Conservation (phyloP, 257 asterid genomes). For the Haberlea rhodopensis region DNA sequence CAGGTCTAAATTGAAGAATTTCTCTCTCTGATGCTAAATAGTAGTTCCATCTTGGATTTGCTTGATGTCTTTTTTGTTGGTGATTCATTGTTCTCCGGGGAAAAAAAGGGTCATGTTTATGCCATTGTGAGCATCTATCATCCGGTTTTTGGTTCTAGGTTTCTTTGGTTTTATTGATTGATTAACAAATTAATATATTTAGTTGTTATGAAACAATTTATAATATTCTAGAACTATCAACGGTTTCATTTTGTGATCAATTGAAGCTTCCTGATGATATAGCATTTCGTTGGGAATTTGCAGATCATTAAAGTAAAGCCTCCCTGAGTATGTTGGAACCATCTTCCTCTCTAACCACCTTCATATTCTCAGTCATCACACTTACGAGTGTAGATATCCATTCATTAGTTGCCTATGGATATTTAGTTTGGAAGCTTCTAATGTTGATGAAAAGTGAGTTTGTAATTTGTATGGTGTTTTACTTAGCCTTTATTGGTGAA, state of each 20-base stretch:
- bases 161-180: neutral
- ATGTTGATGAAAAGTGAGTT: neutral
- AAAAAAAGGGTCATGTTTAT: neutral
- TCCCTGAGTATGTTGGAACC: constrained; percentile 61
- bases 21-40: constrained; percentile 3
- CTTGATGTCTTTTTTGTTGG: neutral
- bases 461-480: neutral
- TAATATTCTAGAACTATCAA: neutral
- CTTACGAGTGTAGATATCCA: neutral
- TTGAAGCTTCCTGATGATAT: constrained; percentile 94
- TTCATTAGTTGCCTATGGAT: neutral
- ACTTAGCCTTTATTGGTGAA: neutral
- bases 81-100: neutral
- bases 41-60: neutral
- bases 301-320: constrained; percentile 98
- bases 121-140: neutral
- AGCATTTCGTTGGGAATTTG: constrained; percentile 95
- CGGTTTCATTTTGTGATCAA: constrained; percentile 16
- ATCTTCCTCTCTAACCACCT: constrained; percentile 3
- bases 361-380: neutral
- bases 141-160: neutral
- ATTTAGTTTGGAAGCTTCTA: neutral
- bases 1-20: constrained; percentile 41
- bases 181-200: too few species aligned
- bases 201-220: neutral